phyloP scores from a whole-genome alignment of 176 grass and related monocot species.

The Juncus effusus region DNA sequence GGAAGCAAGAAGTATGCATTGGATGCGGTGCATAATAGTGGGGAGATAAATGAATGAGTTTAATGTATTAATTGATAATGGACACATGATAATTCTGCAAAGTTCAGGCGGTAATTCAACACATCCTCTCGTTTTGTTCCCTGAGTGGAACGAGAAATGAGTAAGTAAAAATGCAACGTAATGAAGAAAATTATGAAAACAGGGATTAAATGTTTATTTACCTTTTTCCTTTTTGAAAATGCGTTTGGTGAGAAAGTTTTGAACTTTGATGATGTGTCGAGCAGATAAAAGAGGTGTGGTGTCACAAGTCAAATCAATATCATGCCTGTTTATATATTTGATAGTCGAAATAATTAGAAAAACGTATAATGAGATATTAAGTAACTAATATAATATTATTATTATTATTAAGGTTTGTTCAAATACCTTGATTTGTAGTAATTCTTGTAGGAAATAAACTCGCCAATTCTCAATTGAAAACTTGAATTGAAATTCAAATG shows the following conservation, averaged over 20 bases:
- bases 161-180: too few species aligned
- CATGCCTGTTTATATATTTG: constrained; percentile 33
- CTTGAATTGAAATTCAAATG: constrained; percentile 42
- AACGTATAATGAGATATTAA: neutral
- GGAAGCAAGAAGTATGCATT: constrained; percentile 60
- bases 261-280: constrained; percentile 27
- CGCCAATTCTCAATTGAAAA: constrained; percentile 36
- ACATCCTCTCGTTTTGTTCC: neutral
- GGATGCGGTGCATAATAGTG: constrained; percentile 69
- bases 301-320: constrained; percentile 42
- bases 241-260: constrained; percentile 44
- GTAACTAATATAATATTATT: constrained; percentile 4
- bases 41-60: constrained; percentile 45
- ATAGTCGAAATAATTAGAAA: constrained; percentile 5
- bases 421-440: constrained; percentile 50
- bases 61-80: constrained; percentile 37
- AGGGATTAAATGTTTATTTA: constrained; percentile 19
- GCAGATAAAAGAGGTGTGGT: constrained; percentile 41
- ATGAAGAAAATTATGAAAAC: too few species aligned
- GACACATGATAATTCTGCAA: constrained; percentile 57
- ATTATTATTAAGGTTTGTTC: constrained; percentile 8
- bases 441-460: constrained; percentile 45
- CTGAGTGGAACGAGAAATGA: too few species aligned
- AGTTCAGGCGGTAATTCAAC: constrained; percentile 78
- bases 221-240: constrained; percentile 36